Evolutionary conservation across 768 basidiomycete genomes (phyloP), one percentile per base, ranked within the genome.

Genomic region (Naganishia randhawae): DNA sequence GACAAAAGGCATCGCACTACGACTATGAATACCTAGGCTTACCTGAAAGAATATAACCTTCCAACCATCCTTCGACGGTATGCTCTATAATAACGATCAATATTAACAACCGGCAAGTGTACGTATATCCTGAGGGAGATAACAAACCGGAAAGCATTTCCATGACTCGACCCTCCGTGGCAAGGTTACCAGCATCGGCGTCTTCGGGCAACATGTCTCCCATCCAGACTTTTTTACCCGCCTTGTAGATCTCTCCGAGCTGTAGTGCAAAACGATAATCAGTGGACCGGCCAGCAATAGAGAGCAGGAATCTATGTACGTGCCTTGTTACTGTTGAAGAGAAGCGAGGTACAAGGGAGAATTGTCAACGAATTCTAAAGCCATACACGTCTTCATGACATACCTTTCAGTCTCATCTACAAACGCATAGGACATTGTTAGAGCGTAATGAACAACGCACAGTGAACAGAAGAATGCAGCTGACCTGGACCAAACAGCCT

Each of bases 401-500:
- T 61, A 61, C 57, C 57, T 61, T 61, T 61, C 57, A 25, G 57
- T 61, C n/a, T 61, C 57, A 42, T 61, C 57, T 61, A 19, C 57
- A 25, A 39, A 14, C 10, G 31, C n/a, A n/a, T n/a, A 7, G 27
- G 22, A 42, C n/a, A 4, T 39, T 39, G 11, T 48, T 22, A 48
- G 45, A 8, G 25, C 39, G n/a, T 41, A n/a, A n/a, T n/a, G n/a
- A 5, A 1, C 54, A 25, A 27, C 37, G 29, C 33, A 19, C 41
- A 6, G 11, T 11, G 22, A 1, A 61, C 10, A 25, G 27, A 32
- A 10, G 54, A 50, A n/a, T 57, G 35, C 22, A 48, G 50, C 67
- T 68, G 48, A 57, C 57, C 75, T 11, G 75, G 75, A 64, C 75
- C 75, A 63, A 76, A 76, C 10, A 76, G 65, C 55, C 75, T 65